Conservation (phyloP, 2,329 filamentous ascomycete species). For the Aspergillus pseudoviridinutans region DNA sequence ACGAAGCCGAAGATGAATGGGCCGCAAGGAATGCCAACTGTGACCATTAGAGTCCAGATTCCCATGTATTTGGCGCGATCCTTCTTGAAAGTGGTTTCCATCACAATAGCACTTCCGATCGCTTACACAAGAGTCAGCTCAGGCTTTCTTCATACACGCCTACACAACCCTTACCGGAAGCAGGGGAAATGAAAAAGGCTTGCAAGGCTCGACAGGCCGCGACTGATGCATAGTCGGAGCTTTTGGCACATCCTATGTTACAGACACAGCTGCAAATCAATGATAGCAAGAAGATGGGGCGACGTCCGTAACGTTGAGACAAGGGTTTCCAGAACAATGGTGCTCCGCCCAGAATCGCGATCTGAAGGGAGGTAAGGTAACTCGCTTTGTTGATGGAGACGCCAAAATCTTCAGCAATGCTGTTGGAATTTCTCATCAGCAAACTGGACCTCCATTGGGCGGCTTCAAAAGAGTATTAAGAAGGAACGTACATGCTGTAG, state of each 20-base stretch:
- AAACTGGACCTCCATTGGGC: not conserved
- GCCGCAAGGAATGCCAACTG: conserved; percentile 45
- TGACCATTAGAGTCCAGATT: conserved; percentile 53
- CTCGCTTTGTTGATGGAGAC: conserved; percentile 47
- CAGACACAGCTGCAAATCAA: conserved; percentile 47
- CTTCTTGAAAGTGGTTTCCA: conserved; percentile 55
- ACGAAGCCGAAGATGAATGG: conserved; percentile 44
- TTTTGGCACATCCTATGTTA: conserved; percentile 54
- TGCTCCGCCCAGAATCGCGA: conserved; percentile 50
- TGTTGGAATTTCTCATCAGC: not conserved
- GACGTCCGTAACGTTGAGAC: conserved; percentile 51
- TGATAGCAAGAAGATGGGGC: conserved; percentile 53
- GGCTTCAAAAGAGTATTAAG: not conserved
- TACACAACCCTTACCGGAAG: conserved; percentile 26
- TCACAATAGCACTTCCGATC: conserved; percentile 55
- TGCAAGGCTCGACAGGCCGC: conserved; percentile 50
- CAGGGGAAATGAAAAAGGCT: conserved; percentile 55
- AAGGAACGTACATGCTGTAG: conserved; percentile 36
- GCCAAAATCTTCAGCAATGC: conserved; percentile 50
- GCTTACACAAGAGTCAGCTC: conserved; percentile 23
- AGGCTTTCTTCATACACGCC: no score
- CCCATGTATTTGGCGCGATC: conserved; percentile 55
- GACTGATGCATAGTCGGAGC: conserved; percentile 48
- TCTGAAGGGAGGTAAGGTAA: conserved; percentile 55
- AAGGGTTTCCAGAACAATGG: conserved; percentile 56